phyloP scores from a whole-genome alignment of 352 stramenopile genomes.

The Globisporangium abappressorium region DNA sequence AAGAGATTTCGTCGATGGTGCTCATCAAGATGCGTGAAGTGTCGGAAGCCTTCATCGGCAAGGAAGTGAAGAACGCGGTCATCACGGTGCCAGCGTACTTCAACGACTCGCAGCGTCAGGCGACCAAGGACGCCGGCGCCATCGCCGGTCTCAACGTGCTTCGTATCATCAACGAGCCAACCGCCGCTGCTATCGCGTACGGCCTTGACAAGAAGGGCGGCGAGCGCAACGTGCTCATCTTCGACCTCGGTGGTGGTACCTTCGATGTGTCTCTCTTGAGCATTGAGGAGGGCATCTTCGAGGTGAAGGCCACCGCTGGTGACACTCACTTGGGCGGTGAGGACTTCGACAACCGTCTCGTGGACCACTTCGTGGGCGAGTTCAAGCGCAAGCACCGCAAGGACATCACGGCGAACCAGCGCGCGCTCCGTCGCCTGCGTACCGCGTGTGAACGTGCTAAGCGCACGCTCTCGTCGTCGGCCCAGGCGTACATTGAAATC shows the following conservation, averaged over 20 bases:
- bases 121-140: constrained; percentile 90
- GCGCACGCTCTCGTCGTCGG: constrained; percentile 84
- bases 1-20: constrained; percentile 82
- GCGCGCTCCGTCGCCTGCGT: constrained; percentile 83
- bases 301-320: constrained; percentile 91
- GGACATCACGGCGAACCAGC: constrained; percentile 76
- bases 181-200: constrained; percentile 94
- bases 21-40: constrained; percentile 72
- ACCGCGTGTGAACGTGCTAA: constrained; percentile 92
- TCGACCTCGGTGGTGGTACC: constrained; percentile 56
- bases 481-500: constrained; percentile 89
- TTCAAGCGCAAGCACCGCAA: constrained; percentile 88
- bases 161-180: constrained; percentile 97
- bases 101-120: constrained; percentile 94
- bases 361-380: constrained; percentile 89
- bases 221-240: constrained; percentile 94
- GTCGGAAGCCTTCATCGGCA: constrained; percentile 61
- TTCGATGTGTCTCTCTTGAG: constrained; percentile 92
- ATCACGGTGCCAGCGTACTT: constrained; percentile 98
- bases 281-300: constrained; percentile 93
- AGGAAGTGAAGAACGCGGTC: constrained; percentile 66
- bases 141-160: constrained; percentile 93
- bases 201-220: constrained; percentile 94
- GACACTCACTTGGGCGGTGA: constrained; percentile 90
- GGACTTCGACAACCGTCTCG: constrained; percentile 91